Evolutionary conservation across 805 yeast genomes (phyloP), one percentile per base, ranked within the genome.

Genomic region (Kregervanrija fluxuum): DNA sequence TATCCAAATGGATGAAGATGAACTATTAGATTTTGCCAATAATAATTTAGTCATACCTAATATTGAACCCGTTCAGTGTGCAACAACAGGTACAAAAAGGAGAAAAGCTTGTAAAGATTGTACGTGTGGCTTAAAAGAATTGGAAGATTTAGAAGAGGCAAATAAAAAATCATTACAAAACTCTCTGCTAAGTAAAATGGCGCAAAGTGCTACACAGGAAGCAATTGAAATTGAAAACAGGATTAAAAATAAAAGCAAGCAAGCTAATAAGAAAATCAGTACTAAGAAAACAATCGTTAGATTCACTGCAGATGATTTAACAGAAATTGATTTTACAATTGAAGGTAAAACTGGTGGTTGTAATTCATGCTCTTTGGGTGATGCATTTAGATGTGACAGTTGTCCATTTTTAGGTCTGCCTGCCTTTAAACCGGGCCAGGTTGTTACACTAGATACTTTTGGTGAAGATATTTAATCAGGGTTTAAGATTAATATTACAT

Each of bases 91-190:
- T 33, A 75, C 74, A 53, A 77, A 74, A 66, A 75, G 95, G 61
- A 79, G 91, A 69, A 88, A 82, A 67, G 99, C 99, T 0, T 93
- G 99, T 70, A 93, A 90, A 67, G 96, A 93, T 66, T 93, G 99
- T 66, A 84, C 97, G 0, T 93, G 99, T 70, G 99, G 99, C 6
- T 73, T 93, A 51, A 89, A 85, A 55, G 99, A 93, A 62, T 65
- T 75, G 43, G 96, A 93, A 67, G 90, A 84, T 48, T 69, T 66
- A 42, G 87, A 79, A 73, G 79, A 56, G 48, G 59, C 45, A 52
- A 59, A 56, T 54, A 75, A 64, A 60, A 63, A 69, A 53, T 61
- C 61, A 48, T 53, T 73, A 38, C 81, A 74, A 55, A 67, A 66
- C 44, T 50, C 72, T 2, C 54, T 75, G 49, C 57, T 75, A 57